Evolutionary conservation across 179 eudicot species (phyloP), one percentile per base, ranked within the genome.

Genomic region (Beta lomatogona): DNA sequence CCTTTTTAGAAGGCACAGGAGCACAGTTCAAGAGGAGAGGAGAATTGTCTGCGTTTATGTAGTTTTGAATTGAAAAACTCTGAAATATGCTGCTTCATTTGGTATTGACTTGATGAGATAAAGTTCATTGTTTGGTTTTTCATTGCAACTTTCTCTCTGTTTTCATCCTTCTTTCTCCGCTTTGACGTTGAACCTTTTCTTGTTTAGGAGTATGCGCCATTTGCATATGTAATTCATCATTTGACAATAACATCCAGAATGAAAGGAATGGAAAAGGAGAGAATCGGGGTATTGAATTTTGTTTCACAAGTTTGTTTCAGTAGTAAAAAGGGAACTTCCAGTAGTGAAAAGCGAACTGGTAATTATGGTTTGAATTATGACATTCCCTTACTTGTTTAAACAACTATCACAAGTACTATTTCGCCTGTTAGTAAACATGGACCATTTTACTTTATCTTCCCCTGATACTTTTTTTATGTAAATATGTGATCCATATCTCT

Each of bases 101-200:
- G 72, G 64, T 74, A 68, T 19, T 61, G 44, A 22, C 3, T 72
- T 72, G 11, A 50, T 13, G 21, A 28, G 15, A 63, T 10, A 6
- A 0, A 25, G 28, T 25, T 1, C 45, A n/a, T 60, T 71, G 60
- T 18, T 68, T 67, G 45, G 58, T 74, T 63, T 75, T 66, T 78
- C 14, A 2, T 55, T 75, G 70, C 6, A 50, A 21, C 66, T 12
- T 53, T 22, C 8, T 46, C 46, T 44, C n/a, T 25, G 3, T 71
- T 50, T n/a, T 68, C 45, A 73, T 61, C 12, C 60, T 22, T 81
- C 54, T 41, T 55, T 82, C 70, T 73, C 54, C 73, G 4, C 44
- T 70, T 55, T 68, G 79, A 25, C 12, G 7, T 50, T 58, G 28
- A 81, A 63, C 21, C 14, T 52, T 14, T 74, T 36, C 25, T 31